phyloP scores from a whole-genome alignment of 371 early-diverging fungal species.

The Actinomortierella wolfii region DNA sequence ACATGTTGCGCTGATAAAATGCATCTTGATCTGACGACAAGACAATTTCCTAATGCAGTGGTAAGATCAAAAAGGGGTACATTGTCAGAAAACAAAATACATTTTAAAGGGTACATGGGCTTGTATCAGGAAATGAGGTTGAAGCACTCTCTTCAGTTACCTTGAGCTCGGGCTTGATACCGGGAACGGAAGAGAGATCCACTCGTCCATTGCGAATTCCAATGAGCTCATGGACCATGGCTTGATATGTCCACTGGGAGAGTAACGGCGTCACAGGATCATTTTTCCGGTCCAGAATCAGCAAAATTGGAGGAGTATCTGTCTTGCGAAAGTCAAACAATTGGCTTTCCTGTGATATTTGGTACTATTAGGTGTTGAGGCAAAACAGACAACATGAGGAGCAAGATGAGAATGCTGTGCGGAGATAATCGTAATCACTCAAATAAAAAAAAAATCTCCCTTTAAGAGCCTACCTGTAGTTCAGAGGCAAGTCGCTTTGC shows the following conservation, averaged over 20 bases:
- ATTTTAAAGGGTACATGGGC: too few relatives aligned
- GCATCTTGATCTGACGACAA: slow-evolving; percentile 87
- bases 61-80: neutral
- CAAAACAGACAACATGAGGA: neutral
- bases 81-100: slow-evolving; percentile 5
- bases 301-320: slow-evolving; percentile 85
- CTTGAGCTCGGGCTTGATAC: slow-evolving; percentile 80
- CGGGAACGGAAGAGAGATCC: slow-evolving; percentile 83
- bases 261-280: slow-evolving; percentile 98
- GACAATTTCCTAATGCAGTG: slow-evolving; percentile 76
- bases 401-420: neutral
- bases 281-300: slow-evolving; percentile 93
- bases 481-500: slow-evolving; percentile 84
- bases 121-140: too few relatives aligned
- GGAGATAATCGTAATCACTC: slow-evolving; percentile 13
- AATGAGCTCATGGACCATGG: slow-evolving; percentile 97
- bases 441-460: slow-evolving; percentile 12
- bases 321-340: slow-evolving; percentile 82
- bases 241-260: slow-evolving; percentile 99
- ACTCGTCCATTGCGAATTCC: slow-evolving; percentile 96
- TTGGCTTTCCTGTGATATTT: slow-evolving; percentile 80
- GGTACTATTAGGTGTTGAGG: slow-evolving; percentile 52
- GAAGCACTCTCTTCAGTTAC: slow-evolving; percentile 40
- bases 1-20: slow-evolving; percentile 90
- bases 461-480: slow-evolving; percentile 60